These are phyloP conservation scores for Pterocarpus macrocarpus DNA, from an alignment of 306 rosid genomes.

Conservation along the genomic window DNA sequence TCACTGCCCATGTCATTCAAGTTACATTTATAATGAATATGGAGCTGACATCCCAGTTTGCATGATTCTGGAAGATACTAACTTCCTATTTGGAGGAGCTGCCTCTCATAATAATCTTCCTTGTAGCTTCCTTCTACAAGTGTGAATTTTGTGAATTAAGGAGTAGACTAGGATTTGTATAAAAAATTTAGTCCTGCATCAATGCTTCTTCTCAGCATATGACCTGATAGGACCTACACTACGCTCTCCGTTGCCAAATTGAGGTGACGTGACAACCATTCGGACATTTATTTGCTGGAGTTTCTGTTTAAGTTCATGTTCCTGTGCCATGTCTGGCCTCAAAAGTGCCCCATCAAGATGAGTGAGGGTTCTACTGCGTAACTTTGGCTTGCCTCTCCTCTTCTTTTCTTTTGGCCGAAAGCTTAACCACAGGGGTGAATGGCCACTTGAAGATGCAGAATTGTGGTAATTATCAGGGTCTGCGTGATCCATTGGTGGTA, in stretches of 20 bases:
- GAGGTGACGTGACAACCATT: neutral
- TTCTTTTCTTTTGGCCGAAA: neutral
- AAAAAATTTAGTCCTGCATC: neutral
- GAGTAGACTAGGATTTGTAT: neutral
- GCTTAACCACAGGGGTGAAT: slow-evolving; percentile 3
- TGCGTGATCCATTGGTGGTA: neutral
- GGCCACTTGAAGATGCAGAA: neutral
- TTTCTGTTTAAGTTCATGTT: neutral
- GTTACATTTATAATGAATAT: neutral
- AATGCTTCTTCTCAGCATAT: slow-evolving; percentile 17
- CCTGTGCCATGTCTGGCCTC: slow-evolving; percentile 23
- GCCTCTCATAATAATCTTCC: slow-evolving; percentile 3
- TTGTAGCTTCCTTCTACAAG: slow-evolving; percentile 11
- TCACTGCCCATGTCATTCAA: neutral
- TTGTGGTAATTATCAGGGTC: slow-evolving; percentile 2
- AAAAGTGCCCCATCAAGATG: slow-evolving; percentile 32
- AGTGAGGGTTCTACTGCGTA: slow-evolving; percentile 4
- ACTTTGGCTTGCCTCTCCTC: neutral
- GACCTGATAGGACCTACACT: slow-evolving; percentile 3
- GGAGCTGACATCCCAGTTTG: slow-evolving; percentile 33
- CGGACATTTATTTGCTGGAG: neutral
- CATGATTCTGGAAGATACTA: slow-evolving; percentile 2
- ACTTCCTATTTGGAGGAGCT: slow-evolving; percentile 19
- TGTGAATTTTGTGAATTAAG: slow-evolving; percentile 13
- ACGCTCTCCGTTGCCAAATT: neutral